Base-by-base conservation (phyloP, 345 rosid species). In the Excoecaria cochinchinensis region DNA sequence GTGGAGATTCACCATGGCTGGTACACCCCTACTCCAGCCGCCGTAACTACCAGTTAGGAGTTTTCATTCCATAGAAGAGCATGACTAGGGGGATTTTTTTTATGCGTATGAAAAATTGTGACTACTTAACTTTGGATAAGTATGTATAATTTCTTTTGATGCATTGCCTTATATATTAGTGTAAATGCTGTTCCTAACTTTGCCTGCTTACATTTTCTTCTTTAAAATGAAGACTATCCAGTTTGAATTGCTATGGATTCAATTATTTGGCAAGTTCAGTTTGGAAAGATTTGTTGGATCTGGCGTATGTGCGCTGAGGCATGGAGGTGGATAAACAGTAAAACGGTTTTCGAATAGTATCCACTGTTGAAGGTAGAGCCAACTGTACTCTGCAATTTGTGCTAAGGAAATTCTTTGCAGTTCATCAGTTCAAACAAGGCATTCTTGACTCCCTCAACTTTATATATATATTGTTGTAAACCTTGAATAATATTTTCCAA, bases 1-100 rank as follows among this genome's bases (percentile, higher is more conserved):
- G 93, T 92, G 19, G 94, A 88, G 82, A 89, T 95, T 71, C 98
- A 89, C 82, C 98, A 87, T 62, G 94, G 93, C 70, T 95, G 97
- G 97, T 95, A 91, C 51, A 77, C 85, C 66, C 97, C 98, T n/a
- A 84, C 77, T 22, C 53, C 86, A 47, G 87, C 75, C 3, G 24
- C 63, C 8, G 48, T 71, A 46, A 69, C 75, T 64, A 63, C 84
- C 4, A 60, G 72, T 78, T 52, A 86, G 81, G 64, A 12, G 38
- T 60, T 72, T 55, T 4, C 44, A 21, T 47, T 52, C 31, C 38
- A 25, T 52, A 71, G 57, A 46, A 36, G 51, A 65, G 42, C 58
- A 66, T 73, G 65, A 46, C 62, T 13, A 14, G 10, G 56, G 22
- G 39, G 69, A 44, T 21, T 5, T 69, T 51, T 59, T 66, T 60